Conservation (phyloP, 768 basidiomycete species). For the Gloeostereum incarnatum region DNA sequence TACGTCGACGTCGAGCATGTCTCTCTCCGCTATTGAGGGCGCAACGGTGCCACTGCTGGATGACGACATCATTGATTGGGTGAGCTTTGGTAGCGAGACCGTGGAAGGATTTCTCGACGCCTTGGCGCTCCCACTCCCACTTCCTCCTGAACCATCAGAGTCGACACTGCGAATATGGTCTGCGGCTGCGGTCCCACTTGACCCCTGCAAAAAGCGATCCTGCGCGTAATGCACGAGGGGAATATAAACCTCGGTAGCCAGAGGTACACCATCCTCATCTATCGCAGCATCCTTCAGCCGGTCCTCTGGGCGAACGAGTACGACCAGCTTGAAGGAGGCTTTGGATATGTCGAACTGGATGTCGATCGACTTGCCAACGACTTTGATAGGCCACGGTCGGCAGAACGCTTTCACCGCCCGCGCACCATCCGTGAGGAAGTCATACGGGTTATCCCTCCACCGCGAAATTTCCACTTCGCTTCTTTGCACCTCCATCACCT, state of each 20-base stretch:
- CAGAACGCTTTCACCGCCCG: conserved; percentile 79
- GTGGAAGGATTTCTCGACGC: conserved; percentile 3
- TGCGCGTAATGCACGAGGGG: conserved; percentile 86
- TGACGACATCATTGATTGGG: background rate
- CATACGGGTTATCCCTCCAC: conserved; percentile 43
- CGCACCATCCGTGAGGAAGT: conserved; percentile 79
- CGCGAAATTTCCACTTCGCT: conserved; percentile 15
- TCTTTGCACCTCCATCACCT: conserved; percentile 9
- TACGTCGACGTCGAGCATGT: conserved; percentile 36
- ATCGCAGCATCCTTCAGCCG: conserved; percentile 16
- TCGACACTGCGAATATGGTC: background rate
- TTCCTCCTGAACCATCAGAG: background rate
- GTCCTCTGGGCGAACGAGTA: conserved; percentile 58
- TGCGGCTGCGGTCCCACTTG: conserved; percentile 6
- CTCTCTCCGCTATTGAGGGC: conserved; percentile 7
- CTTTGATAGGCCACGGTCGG: conserved; percentile 72
- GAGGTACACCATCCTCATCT: conserved; percentile 22
- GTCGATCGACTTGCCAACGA: conserved; percentile 57
- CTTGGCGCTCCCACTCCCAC: conserved; percentile 2
- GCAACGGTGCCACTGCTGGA: background rate
- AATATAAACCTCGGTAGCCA: conserved; percentile 89
- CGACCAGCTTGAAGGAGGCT: conserved; percentile 59
- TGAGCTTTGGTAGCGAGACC: background rate
- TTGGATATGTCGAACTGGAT: conserved; percentile 71
- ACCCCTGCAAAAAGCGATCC: conserved; percentile 12